Base-by-base conservation (phyloP, 805 yeast genomes). In the Zygosaccharomyces siamensis region DNA sequence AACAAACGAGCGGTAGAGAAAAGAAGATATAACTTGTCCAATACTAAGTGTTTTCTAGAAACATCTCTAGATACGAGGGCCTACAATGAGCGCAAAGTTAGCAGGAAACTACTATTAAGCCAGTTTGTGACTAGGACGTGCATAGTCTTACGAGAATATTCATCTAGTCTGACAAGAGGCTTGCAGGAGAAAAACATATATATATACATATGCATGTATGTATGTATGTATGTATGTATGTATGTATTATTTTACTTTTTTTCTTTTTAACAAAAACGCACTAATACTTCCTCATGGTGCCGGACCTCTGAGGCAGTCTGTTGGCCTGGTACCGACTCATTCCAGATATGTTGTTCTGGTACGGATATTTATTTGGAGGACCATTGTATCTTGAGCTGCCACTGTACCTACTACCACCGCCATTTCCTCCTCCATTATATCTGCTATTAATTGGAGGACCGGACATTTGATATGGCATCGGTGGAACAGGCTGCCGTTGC, bases 321-420 rank as follows among this genome's bases (percentile, higher is more conserved):
- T 36, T 36, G 23, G 26, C n/a, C 33, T 41, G 44, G 36, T 41
- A 41, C 14, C 44, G 44, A 33, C 44, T 30, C 23, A 21, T 20
- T 18, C 44, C 44, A 16, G 44, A 28, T 14, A 26, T 27, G 20
- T 26, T 26, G 11, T 30, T 30, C 14, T 30, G 36, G 27, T 41
- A 11, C 14, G 18, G 36, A 21, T 33, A n/a, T 7, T 26, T 33
- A 11, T n/a, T 23, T 14, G 43, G 43, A 18, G 36, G 23, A 14
- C 21, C 43, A 2, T 26, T 24, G 26, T 42, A 30, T 16, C 44
- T 32, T 21, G 31, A 24, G n/a, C 41, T 41, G 23, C 51, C 43
- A 11, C 47, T 33, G 45, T 46, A 45, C 14, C 54, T 43, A 26
- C 51, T 51, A 18, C 50, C 46, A 46, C 53, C 16, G 5, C 36